phyloP scores from a whole-genome alignment of 495 filamentous ascomycete species.

The Aspergillus sclerotioniger region DNA sequence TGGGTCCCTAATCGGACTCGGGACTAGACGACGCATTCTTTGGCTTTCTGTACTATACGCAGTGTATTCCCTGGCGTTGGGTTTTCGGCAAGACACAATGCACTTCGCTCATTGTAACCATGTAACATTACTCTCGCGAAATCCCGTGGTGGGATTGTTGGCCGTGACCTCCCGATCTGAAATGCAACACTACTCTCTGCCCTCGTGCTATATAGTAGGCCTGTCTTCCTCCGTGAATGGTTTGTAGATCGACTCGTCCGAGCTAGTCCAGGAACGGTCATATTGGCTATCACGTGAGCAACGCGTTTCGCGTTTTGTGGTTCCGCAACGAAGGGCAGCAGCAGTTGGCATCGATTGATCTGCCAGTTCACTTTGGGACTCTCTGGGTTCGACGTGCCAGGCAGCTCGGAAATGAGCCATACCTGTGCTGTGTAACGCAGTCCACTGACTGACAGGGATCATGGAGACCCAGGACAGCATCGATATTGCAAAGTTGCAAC shows the following conservation, averaged over 20 bases:
- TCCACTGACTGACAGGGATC: conserved; percentile 5
- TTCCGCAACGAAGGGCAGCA: conserved; percentile 8
- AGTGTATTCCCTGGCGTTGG: not conserved
- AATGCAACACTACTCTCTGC: not conserved
- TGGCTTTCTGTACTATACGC: not conserved
- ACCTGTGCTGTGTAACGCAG: not conserved
- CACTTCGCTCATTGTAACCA: conserved; percentile 4
- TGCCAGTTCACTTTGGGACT: not conserved
- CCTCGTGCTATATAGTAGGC: not conserved
- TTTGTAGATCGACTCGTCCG: not conserved
- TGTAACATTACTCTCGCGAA: conserved; percentile 4
- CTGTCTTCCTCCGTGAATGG: not conserved
- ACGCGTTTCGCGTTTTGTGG: conserved; percentile 37
- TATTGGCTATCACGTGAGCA: conserved; percentile 39
- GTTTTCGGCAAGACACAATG: not conserved
- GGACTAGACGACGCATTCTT: conserved; percentile 52
- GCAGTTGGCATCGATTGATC: not conserved
- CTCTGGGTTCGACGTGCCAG: not conserved
- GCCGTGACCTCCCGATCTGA: not conserved
- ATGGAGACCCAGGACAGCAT: conserved; percentile 53
- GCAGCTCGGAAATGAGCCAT: not conserved
- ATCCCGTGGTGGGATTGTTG: not conserved
- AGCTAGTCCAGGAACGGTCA: conserved; percentile 29
- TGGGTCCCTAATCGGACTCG: conserved; percentile 81
- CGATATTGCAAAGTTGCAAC: conserved; percentile 49